phyloP scores from a whole-genome alignment of 352 stramenopile species.

The Peronospora belbahrii region DNA sequence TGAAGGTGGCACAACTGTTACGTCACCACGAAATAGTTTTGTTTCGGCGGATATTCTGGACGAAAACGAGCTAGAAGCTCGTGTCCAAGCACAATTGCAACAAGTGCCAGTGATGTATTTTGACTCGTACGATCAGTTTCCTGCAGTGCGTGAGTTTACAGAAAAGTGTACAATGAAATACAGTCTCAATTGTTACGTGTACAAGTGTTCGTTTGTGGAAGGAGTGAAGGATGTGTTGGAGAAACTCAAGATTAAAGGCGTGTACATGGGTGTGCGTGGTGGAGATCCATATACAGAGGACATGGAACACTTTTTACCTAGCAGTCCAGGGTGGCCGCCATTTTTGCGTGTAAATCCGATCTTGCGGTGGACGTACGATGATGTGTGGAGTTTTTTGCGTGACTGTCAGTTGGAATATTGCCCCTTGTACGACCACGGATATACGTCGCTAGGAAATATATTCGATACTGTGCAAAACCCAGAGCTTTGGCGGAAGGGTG shows the following conservation, averaged over 20 bases:
- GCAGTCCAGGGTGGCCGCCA: slow-evolving; percentile 87
- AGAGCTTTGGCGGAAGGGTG: slow-evolving; percentile 68
- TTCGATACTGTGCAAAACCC: slow-evolving; percentile 94
- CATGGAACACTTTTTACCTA: slow-evolving; percentile 81
- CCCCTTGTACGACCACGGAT: slow-evolving; percentile 87
- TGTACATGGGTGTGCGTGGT: slow-evolving; percentile 86
- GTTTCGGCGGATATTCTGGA: slow-evolving; percentile 41
- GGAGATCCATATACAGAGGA: slow-evolving; percentile 91
- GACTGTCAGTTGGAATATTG: slow-evolving; percentile 86
- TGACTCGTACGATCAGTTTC: slow-evolving; percentile 92
- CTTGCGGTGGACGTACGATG: slow-evolving; percentile 92
- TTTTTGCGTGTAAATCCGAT: slow-evolving; percentile 99
- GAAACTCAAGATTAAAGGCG: slow-evolving; percentile 77
- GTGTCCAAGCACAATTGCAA: slow-evolving; percentile 35
- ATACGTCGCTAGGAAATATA: slow-evolving; percentile 91
- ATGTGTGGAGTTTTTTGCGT: slow-evolving; percentile 91
- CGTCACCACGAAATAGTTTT: slow-evolving; percentile 53
- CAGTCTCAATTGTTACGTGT: slow-evolving; percentile 58
- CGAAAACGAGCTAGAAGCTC: slow-evolving; percentile 43
- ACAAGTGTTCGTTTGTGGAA: slow-evolving; percentile 88
- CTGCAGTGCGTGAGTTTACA: slow-evolving; percentile 87
- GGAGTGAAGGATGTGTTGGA: slow-evolving; percentile 89
- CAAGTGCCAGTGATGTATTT: slow-evolving; percentile 93
- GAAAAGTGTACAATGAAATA: slow-evolving; percentile 53
- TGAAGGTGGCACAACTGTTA: slow-evolving; percentile 32